Evolutionary conservation across 176 grass and related monocot species (phyloP).

Genomic region (Bromus sterilis): DNA sequence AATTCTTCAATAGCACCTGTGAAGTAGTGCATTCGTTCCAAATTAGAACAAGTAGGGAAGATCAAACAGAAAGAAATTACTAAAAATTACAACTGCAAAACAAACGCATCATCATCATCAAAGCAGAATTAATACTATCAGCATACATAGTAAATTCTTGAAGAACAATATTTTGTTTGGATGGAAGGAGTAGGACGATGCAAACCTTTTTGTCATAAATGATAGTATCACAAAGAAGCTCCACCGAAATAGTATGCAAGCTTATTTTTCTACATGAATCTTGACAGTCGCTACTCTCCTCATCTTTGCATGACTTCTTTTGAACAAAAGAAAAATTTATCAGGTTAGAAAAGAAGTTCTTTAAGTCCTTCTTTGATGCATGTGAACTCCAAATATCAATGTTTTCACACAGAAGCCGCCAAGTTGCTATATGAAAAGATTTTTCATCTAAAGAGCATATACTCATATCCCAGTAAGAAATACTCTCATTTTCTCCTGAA

Average conservation of each 20-base stretch:
- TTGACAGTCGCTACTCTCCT: slow-evolving; percentile 15
- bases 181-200: slow-evolving; percentile 4
- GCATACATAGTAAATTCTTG: neutral
- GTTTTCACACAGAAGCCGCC: slow-evolving; percentile 72
- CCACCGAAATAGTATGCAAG: slow-evolving; percentile 54
- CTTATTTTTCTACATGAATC: slow-evolving; percentile 31
- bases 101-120: neutral
- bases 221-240: slow-evolving; percentile 64
- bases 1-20: slow-evolving; percentile 68
- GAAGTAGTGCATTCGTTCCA: slow-evolving; percentile 6
- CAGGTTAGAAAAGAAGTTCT: slow-evolving; percentile 67
- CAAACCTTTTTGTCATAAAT: slow-evolving; percentile 83
- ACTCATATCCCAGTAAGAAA: slow-evolving; percentile 47
- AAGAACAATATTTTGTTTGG: neutral
- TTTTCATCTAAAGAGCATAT: slow-evolving; percentile 58
- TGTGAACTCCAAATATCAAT: slow-evolving; percentile 81
- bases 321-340: slow-evolving; percentile 46
- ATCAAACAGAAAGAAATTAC: neutral
- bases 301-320: slow-evolving; percentile 10
- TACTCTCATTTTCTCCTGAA: slow-evolving; percentile 32
- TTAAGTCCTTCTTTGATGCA: slow-evolving; percentile 70
- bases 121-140: neutral
- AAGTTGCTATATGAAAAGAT: slow-evolving; percentile 63
- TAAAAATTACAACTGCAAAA: neutral
- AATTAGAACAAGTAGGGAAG: slow-evolving; percentile 15